Conservation (phyloP, 2,329 filamentous ascomycete genomes). For the Neoarthrinium moseri region DNA sequence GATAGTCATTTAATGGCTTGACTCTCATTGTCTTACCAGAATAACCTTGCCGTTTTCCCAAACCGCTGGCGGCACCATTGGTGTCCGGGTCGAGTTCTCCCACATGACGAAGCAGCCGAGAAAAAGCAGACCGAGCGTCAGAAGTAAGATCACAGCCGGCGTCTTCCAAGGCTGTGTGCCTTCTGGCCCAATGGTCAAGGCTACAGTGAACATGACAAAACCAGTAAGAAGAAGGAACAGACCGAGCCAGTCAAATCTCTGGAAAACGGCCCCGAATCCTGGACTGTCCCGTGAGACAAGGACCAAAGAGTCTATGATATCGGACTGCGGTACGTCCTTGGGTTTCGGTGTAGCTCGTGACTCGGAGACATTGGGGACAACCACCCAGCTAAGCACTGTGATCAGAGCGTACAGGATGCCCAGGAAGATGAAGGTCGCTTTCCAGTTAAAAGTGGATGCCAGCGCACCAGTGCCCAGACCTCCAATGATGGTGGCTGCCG, state of each 20-base stretch:
- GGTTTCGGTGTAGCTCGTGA: slow-evolving; percentile 13
- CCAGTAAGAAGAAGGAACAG: slow-evolving; percentile 25
- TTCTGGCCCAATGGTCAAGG: slow-evolving; percentile 30
- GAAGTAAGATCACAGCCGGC: slow-evolving; percentile 29
- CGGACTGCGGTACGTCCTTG: neutral
- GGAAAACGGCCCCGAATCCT: slow-evolving; percentile 14
- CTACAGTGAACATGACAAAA: slow-evolving; percentile 27
- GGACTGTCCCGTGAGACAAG: neutral
- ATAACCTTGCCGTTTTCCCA: slow-evolving; percentile 26
- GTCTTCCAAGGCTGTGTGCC: slow-evolving; percentile 30
- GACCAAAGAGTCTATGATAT: neutral
- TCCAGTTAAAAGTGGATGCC: slow-evolving; percentile 27
- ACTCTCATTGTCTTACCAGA: slow-evolving; percentile 18
- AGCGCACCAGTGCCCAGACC: slow-evolving; percentile 30
- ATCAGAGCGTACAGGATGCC: slow-evolving; percentile 25
- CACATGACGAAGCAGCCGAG: slow-evolving; percentile 29
- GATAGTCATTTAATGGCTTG: neutral
- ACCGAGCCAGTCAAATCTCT: slow-evolving; percentile 29
- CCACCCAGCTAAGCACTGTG: slow-evolving; percentile 21
- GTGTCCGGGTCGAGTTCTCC: slow-evolving; percentile 27
- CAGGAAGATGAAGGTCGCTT: slow-evolving; percentile 28
- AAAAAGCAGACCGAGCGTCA: slow-evolving; percentile 26
- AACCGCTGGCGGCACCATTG: slow-evolving; percentile 30
- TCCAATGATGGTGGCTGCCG: slow-evolving; percentile 29
- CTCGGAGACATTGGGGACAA: slow-evolving; percentile 25